Conservation (phyloP, 2,329 filamentous ascomycete genomes). For the Aspergillus vadensis region DNA sequence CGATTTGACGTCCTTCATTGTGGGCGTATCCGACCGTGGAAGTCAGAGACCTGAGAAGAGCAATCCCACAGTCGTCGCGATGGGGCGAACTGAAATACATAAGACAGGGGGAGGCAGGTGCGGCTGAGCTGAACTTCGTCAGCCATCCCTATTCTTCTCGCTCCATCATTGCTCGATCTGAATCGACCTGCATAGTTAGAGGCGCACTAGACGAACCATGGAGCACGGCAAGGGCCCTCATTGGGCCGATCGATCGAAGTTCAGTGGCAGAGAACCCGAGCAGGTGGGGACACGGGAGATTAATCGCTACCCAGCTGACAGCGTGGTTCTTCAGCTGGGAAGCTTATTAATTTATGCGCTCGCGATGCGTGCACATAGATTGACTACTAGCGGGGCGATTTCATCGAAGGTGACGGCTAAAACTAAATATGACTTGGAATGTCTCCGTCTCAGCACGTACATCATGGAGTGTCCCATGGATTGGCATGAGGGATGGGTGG, state of each 20-base stretch:
- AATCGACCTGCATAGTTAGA: constrained; percentile 1
- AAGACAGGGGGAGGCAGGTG: not conserved
- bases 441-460: too few relatives aligned
- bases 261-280: not conserved
- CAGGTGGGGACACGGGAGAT: not conserved
- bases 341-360: not conserved
- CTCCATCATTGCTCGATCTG: not conserved
- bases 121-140: constrained; percentile 5
- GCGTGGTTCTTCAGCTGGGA: not conserved
- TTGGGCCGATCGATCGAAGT: not conserved
- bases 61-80: not conserved
- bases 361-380: too few relatives aligned
- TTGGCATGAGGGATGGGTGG: not conserved
- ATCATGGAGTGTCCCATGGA: not conserved
- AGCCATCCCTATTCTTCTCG: not conserved
- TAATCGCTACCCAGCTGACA: not conserved
- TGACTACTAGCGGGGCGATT: too few relatives aligned
- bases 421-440: too few relatives aligned
- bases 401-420: too few relatives aligned
- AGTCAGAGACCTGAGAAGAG: not conserved
- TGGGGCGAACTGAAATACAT: not conserved
- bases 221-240: not conserved
- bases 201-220: not conserved
- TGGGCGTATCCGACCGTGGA: not conserved
- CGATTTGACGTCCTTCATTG: not conserved